Evolutionary conservation across 208 protist species (phyloP).

Genomic region (Trypanosoma theileri): DNA sequence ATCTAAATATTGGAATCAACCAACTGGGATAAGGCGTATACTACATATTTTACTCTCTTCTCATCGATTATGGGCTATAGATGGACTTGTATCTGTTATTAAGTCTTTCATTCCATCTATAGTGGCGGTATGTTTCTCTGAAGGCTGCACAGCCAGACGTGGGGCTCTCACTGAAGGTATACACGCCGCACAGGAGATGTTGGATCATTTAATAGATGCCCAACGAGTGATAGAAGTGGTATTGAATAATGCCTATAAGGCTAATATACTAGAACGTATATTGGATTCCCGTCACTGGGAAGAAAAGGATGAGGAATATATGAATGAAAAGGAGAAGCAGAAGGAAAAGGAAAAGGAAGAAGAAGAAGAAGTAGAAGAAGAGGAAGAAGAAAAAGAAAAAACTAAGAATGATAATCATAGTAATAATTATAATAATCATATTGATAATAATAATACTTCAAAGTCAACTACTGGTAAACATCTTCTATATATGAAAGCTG

Average conservation of each 20-base stretch:
- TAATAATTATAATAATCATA: not conserved
- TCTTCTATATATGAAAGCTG: not conserved
- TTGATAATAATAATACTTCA: not conserved
- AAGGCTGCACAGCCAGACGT: too few species aligned
- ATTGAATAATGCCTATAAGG: conserved; percentile 76
- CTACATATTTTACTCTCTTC: not conserved
- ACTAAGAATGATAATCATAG: not conserved
- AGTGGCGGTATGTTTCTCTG: not conserved
- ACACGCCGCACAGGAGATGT: conserved; percentile 30
- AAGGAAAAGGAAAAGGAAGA: not conserved
- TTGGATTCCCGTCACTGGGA: conserved; percentile 55
- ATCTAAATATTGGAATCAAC: not conserved
- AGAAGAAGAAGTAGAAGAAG: not conserved
- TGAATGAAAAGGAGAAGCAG: not conserved
- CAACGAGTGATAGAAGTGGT: conserved; percentile 58
- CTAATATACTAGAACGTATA: conserved; percentile 52
- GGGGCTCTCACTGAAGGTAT: conserved; percentile 40
- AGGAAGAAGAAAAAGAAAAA: not conserved
- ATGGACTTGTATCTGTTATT: conserved; percentile 9
- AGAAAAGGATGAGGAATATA: conserved; percentile 6
- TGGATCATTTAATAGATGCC: conserved; percentile 41
- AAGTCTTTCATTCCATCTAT: conserved; percentile 19
- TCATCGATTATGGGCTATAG: conserved; percentile 21
- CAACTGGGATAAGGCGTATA: not conserved
- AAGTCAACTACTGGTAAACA: not conserved